Base-by-base conservation (phyloP, 2,329 filamentous ascomycete species). In the Venturia pyrina region DNA sequence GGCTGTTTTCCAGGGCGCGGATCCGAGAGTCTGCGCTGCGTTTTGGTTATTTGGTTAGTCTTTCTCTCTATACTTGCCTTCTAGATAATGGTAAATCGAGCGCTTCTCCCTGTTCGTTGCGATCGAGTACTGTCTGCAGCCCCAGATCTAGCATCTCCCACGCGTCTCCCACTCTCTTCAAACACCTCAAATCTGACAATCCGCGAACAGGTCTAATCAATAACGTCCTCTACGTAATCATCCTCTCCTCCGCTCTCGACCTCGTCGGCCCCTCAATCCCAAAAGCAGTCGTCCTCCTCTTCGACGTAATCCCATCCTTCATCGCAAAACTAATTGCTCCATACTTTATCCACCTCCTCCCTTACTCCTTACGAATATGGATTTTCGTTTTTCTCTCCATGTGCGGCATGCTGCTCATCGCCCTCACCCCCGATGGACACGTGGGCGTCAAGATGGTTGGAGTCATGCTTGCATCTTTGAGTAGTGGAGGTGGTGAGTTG, bases 151-250 rank as follows among this genome's bases (percentile, higher is more conserved):
- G 37, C 37, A 2, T 43, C 10, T 43, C 15, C 13, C 41, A 43
- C 41, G 11, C 10, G 34, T 56, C n/a, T 37, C 28, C 10, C 24
- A 3, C n/a, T 8, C 44, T 3, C 44, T 19, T 5, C 6, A 48
- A 21, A 21, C 19, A 28, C 19, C 5, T 24, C 41, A 6, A 32
- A 24, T 6, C 41, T 44, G 28, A 41, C 43, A 43, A 17, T 68
- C 28, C 44, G n/a, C 19, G 3, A 44, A 60, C 41, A 93, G 91
- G 91, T 64, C 80, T 95, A 21, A 95, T 98, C 75, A 98, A 99
- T 78, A 98, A 98, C 79, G 91, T 98, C 70, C 89, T 97, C 78
- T 98, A 97, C 78, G 93, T 98, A 66, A 90, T 98, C 75, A 95
- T 98, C 74, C 89, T 99, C 72, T 96, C 92, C 40, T 90, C 95